These are phyloP conservation scores for Nakazawaea populi DNA, from an alignment of 805 yeast species.

Conservation along the genomic window DNA sequence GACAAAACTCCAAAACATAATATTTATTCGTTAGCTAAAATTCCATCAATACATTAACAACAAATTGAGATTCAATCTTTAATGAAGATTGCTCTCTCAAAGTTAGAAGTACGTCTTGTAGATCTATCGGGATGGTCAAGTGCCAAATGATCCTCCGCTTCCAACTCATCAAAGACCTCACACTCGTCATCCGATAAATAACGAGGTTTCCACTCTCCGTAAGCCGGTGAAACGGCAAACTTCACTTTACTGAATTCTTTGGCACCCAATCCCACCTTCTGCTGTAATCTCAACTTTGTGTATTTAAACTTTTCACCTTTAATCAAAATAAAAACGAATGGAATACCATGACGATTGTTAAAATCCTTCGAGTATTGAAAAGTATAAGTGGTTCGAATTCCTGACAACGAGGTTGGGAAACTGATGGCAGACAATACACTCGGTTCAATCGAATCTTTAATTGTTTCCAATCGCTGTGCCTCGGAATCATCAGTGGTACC, in stretches of 20 bases:
- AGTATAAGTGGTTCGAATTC: conserved; percentile 18
- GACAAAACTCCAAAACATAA: no score
- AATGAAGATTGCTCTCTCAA: conserved; percentile 56
- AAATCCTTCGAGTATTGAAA: conserved; percentile 73
- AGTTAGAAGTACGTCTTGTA: conserved; percentile 43
- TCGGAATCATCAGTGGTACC: conserved; percentile 22
- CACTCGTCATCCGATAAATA: conserved; percentile 49
- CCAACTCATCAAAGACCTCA: conserved; percentile 49
- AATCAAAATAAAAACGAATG: conserved; percentile 69
- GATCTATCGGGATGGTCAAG: conserved; percentile 85
- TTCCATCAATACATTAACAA: background rate
- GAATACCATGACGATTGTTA: conserved; percentile 68
- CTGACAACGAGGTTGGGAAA: conserved; percentile 2
- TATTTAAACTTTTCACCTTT: conserved; percentile 60
- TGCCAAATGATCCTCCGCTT: conserved; percentile 53
- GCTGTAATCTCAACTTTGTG: conserved; percentile 63
- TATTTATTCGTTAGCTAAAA: background rate
- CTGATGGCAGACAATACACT: background rate
- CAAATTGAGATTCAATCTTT: conserved; percentile 24
- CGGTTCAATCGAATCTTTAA: conserved; percentile 5
- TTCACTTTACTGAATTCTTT: conserved; percentile 75
- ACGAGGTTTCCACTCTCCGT: conserved; percentile 30
- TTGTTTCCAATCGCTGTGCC: background rate
- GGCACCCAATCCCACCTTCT: conserved; percentile 67
- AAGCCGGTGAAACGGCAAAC: conserved; percentile 48